Conservation (phyloP, 2,329 filamentous ascomycete genomes). For the Erysiphe neolycopersici region DNA sequence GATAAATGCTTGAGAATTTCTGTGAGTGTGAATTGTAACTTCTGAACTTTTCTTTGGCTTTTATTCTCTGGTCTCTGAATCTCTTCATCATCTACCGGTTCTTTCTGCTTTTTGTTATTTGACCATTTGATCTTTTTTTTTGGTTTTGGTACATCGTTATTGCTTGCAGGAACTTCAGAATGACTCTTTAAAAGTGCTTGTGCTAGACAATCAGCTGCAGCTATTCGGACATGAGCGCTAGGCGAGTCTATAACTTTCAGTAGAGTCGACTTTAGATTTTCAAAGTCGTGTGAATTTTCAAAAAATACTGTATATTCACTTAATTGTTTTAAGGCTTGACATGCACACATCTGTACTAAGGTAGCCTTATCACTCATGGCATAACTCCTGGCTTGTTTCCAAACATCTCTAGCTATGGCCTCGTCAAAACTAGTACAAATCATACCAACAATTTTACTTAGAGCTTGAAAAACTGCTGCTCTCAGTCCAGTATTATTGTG, state of each 20-base stretch:
- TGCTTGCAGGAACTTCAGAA: constrained; percentile 28
- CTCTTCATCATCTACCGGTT: constrained; percentile 51
- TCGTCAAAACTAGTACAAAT: constrained; percentile 62
- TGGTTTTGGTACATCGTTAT: constrained; percentile 26
- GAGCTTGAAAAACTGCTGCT: constrained; percentile 46
- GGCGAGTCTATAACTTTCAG: constrained; percentile 72
- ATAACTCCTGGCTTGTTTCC: constrained; percentile 66
- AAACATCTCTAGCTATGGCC: constrained; percentile 59
- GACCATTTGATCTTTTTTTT: constrained; percentile 42
- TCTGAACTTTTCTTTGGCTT: constrained; percentile 43
- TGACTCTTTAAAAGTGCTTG: constrained; percentile 62
- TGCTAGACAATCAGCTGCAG: constrained; percentile 63
- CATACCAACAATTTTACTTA: constrained; percentile 52
- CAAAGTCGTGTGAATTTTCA: constrained; percentile 70
- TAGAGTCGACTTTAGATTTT: constrained; percentile 54
- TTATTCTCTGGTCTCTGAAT: constrained; percentile 43
- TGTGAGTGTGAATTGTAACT: constrained; percentile 44
- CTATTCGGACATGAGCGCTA: constrained; percentile 50
- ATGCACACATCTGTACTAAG: constrained; percentile 54
- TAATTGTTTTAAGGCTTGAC: constrained; percentile 51
- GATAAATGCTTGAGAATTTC: constrained; percentile 63
- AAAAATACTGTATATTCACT: constrained; percentile 54
- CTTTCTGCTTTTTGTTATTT: constrained; percentile 28
- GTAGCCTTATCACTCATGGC: constrained; percentile 58
- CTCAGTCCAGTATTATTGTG: constrained; percentile 60